Conservation (phyloP, 2,329 filamentous ascomycete genomes). For the Xylariaceae sp. region DNA sequence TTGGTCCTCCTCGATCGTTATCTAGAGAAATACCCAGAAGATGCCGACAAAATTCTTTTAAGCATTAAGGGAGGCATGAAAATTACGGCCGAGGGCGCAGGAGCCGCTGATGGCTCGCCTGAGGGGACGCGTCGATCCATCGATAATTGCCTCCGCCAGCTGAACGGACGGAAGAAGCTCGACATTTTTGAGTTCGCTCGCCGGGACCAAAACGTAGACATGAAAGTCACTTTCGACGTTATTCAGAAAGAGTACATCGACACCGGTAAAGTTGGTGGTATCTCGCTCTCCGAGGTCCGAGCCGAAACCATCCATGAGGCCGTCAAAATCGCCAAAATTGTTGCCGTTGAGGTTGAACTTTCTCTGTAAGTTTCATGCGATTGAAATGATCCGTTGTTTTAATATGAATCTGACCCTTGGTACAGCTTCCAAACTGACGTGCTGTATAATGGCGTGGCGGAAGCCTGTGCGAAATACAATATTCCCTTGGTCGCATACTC, state of each 20-base stretch:
- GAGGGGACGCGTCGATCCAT: conserved; percentile 55
- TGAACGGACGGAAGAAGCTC: conserved; percentile 54
- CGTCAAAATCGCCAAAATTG: conserved; percentile 43
- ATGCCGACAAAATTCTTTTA: conserved; percentile 61
- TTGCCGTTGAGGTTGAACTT: conserved; percentile 48
- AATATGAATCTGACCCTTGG: conserved; percentile 20
- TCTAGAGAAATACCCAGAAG: conserved; percentile 61
- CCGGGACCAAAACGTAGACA: conserved; percentile 50
- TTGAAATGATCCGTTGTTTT: background rate
- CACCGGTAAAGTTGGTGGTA: conserved; percentile 48
- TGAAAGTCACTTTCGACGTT: conserved; percentile 43
- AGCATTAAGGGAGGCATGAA: conserved; percentile 61
- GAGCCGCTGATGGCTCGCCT: conserved; percentile 51
- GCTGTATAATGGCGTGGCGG: conserved; percentile 40
- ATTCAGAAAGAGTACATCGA: conserved; percentile 47
- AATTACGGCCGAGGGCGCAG: conserved; percentile 34
- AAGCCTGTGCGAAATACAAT: conserved; percentile 63
- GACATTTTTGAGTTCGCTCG: conserved; percentile 61
- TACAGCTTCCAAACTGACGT: conserved; percentile 35
- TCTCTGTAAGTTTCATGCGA: conserved; percentile 38
- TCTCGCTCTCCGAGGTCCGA: conserved; percentile 48
- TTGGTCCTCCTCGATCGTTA: conserved; percentile 59
- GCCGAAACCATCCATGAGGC: conserved; percentile 47
- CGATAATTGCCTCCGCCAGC: conserved; percentile 51
- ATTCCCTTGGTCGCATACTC: conserved; percentile 78